Evolutionary conservation across 371 early-diverging fungal genomes (phyloP), one percentile per base, ranked within the genome.

Genomic region (Dichotomocladium elegans): DNA sequence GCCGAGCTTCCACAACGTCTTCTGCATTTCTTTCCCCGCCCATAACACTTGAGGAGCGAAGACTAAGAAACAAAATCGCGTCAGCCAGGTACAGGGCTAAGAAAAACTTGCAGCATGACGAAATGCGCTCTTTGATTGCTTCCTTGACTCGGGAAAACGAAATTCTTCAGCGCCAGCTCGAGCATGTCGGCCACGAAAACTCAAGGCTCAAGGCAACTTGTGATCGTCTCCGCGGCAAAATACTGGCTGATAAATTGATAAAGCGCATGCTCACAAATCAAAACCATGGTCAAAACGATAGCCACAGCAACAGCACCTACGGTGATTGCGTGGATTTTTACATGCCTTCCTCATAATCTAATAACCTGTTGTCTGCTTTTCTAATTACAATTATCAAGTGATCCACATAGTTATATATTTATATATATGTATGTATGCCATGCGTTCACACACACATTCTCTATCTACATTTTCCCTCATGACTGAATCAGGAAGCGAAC

Each of bases 21-120:
- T 35, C 37, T 24, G n/a, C 41, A 51, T 14, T 22, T 8, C n/a
- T 35, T 10, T 19, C 26, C 40, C 24, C 42, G 15, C 64, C 74
- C 2, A 51, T 74, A 11, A 64, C 80, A 0, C 63, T 75, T 2
- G 61, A 64, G 21, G 80, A 80, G 52, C 57, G 77, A n/a, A 66
- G 80, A 12, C 72, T 75, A 19, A 68, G 80, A 27, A 80, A 80
- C 64, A 80, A 80, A 41, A 67, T 75, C 1, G 80, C 80, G 4
- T 77, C 77, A 1, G 80, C 80, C n/a, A 77, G 75, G 46, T 80
- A 80, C 54, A 66, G 80, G 12, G 77, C 77, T 31, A 80, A 80
- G 53, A 80, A 80, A 56, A 77, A 80, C 44, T 56, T 61, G 37
- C 73, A 77, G 48, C 70, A 73, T n/a, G 62, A 63, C 7, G 75